These are phyloP conservation scores for Neurospora sp. DNA, from an alignment of 495 filamentous ascomycete species.

Conservation along the genomic window DNA sequence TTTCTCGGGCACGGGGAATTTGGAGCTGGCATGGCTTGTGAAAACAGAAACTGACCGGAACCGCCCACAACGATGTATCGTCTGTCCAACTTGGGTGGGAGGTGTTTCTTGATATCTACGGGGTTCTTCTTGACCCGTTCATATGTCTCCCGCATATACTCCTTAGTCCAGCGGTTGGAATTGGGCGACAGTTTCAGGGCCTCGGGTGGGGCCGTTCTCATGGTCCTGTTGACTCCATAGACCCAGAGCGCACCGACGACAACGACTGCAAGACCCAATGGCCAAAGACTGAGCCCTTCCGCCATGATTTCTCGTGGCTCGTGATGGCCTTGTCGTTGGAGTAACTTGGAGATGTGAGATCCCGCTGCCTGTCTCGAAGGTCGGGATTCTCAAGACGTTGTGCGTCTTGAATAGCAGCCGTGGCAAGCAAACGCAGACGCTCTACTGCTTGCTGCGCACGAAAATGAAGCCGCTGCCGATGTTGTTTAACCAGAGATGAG, in stretches of 20 bases:
- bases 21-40: neutral
- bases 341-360: neutral
- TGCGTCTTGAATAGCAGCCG: neutral
- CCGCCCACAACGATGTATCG: constrained; percentile 51
- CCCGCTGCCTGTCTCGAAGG: neutral
- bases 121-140: constrained; percentile 34
- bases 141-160: constrained; percentile 40
- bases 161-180: constrained; percentile 38
- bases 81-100: constrained; percentile 43
- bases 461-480: neutral
- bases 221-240: constrained; percentile 40
- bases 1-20: neutral
- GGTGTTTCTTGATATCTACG: constrained; percentile 34
- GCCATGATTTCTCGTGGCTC: neutral
- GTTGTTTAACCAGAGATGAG: neutral
- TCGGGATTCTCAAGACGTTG: neutral
- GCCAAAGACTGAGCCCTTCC: neutral
- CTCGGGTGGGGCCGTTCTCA: constrained; percentile 39
- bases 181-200: constrained; percentile 28
- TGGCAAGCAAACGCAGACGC: neutral
- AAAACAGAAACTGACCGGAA: constrained; percentile 28
- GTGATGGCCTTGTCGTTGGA: neutral
- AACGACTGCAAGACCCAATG: constrained; percentile 1
- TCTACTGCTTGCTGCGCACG: neutral
- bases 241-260: constrained; percentile 33